Evolutionary conservation across 2,329 filamentous ascomycete species (phyloP), one percentile per base, ranked within the genome.

Genomic region (Neopestalotiopsis sp.): DNA sequence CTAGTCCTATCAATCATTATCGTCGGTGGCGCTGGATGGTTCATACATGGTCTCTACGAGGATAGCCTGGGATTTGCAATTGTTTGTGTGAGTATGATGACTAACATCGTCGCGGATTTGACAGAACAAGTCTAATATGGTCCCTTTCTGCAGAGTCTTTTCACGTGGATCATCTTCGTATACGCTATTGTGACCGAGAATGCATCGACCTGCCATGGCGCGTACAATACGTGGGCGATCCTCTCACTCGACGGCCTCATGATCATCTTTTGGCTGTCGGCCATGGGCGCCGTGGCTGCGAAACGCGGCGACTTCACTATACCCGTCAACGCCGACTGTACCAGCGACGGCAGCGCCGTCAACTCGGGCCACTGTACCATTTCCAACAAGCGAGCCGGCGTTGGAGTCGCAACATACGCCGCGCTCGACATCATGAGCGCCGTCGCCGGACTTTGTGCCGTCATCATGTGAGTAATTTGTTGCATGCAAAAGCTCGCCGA

Each of bases 261-360:
- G 75, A 72, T 82, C 61, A 72, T 86, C 68, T 78, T 86, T 66
- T 86, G 85, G 85, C 81, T 86, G 20, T 79, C 82, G 0, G 79
- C 80, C n/a, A 75, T 80, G 73, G 80, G 74, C 42, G 79, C 82
- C 32, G 78, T 78, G 14, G 84, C 84, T 9, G 78, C 80, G 24
- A 76, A 73, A 65, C 81, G 84, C 38, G 77, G 78, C 42, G 69
- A 69, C 20, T 85, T 82, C 73, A 74, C 71, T 9, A 74, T 79
- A 14, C 65, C 49, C 3, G 80, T 82, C 2, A 71, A 49, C 10
- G 75, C 74, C 2, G 81, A 78, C 42, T 77, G 74, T 69, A 73
- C 78, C 17, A 74, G 72, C 60, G 79, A 84, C 69, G 83, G 83
- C 58, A 82, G 80, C 71, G 28, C 78, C 4, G 58, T 84, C 38